phyloP scores from a whole-genome alignment of 371 early-diverging fungal genomes.

The Lichtheimia ornata region DNA sequence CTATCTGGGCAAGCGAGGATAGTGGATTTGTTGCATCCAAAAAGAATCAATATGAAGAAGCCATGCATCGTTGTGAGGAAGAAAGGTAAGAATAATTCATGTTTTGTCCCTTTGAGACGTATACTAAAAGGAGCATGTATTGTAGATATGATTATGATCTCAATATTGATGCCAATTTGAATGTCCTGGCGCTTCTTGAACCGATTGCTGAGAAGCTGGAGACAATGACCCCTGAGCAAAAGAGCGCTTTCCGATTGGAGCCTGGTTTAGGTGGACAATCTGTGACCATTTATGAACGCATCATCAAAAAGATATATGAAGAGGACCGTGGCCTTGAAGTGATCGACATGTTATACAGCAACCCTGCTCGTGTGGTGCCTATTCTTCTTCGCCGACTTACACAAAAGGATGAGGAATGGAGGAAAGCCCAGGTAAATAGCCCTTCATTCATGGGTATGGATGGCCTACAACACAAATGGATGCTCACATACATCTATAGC shows the following conservation, averaged over 20 bases:
- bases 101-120: too few species aligned
- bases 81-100: conserved; percentile 59
- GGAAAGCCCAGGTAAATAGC: conserved; percentile 40
- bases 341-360: conserved; percentile 88
- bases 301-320: conserved; percentile 91
- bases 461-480: background rate
- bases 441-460: background rate
- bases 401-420: conserved; percentile 98
- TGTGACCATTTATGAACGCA: conserved; percentile 83
- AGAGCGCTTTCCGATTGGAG: conserved; percentile 66
- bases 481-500: conserved; percentile 50
- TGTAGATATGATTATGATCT: conserved; percentile 95
- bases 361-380: conserved; percentile 93
- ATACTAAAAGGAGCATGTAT: background rate
- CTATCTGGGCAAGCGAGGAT: conserved; percentile 95
- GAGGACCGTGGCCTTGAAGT: conserved; percentile 83
- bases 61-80: conserved; percentile 95
- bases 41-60: conserved; percentile 96
- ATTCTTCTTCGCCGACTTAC: conserved; percentile 94
- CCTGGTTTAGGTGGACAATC: conserved; percentile 83
- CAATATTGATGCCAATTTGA: conserved; percentile 91
- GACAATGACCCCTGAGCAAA: conserved; percentile 82
- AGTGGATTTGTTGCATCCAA: conserved; percentile 91
- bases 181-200: conserved; percentile 87
- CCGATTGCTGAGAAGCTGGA: conserved; percentile 77